A percentile compares a stretch with the other conserved stretches of the same genome.
Conservation (phyloP, 2,329 filamentous ascomycete species). For the Hypoxylon sp. region DNA sequence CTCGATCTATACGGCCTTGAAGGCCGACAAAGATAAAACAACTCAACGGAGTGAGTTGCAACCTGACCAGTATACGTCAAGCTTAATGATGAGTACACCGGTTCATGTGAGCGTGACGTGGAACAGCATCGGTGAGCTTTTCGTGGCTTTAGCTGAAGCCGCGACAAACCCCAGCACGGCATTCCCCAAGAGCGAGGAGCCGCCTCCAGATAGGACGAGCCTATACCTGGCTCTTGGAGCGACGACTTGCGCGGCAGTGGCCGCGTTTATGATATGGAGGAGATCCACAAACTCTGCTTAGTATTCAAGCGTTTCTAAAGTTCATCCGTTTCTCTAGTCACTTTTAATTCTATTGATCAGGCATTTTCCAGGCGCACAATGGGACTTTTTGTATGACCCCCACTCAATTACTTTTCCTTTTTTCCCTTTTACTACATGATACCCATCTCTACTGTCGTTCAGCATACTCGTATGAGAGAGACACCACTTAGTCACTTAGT, state of each 20-base stretch:
- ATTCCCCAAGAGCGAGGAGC: slow-evolving; percentile 91
- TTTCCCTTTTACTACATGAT: slow-evolving; percentile 41
- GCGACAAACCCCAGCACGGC: slow-evolving; percentile 90
- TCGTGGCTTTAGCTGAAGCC: slow-evolving; percentile 90
- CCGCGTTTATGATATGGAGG: slow-evolving; percentile 75
- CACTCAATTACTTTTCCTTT: slow-evolving; percentile 28
- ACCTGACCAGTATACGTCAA: slow-evolving; percentile 90
- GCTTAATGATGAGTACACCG: slow-evolving; percentile 88
- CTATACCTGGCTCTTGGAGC: slow-evolving; percentile 89
- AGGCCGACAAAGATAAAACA: slow-evolving; percentile 95
- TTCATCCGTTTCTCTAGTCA: slow-evolving; percentile 19
- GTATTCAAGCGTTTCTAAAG: slow-evolving; percentile 18
- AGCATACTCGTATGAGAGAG: slow-evolving; percentile 30
- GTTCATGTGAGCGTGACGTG: slow-evolving; percentile 95
- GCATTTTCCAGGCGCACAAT: slow-evolving; percentile 25
- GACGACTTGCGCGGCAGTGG: slow-evolving; percentile 72
- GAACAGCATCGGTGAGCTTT: slow-evolving; percentile 93
- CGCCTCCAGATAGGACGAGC: slow-evolving; percentile 83
- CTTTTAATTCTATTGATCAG: slow-evolving; percentile 28
- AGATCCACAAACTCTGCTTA: slow-evolving; percentile 64
- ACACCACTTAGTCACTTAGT: slow-evolving; percentile 34
- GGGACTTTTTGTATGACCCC: slow-evolving; percentile 31
- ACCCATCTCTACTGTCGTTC: slow-evolving; percentile 44
- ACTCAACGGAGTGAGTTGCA: slow-evolving; percentile 93
- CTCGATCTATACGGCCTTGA: slow-evolving; percentile 90